Conservation (phyloP, 257 asterid genomes). For the Nicotiana benthamiana region DNA sequence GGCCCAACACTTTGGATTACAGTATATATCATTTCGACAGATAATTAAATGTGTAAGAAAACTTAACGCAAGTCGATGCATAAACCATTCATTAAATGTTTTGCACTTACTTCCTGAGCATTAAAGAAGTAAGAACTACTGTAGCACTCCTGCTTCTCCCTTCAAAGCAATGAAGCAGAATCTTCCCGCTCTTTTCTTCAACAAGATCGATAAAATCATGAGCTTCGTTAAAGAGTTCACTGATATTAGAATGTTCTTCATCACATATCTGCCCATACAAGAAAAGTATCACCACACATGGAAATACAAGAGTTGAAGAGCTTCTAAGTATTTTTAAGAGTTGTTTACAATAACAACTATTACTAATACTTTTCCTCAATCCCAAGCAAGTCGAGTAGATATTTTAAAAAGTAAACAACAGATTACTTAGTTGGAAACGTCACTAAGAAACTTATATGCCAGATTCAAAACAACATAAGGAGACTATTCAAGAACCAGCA, state of each 20-base stretch:
- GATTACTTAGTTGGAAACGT: not conserved
- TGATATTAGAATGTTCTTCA: conserved; percentile 64
- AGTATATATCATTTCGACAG: no score
- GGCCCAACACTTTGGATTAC: no score
- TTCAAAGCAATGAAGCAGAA: conserved; percentile 95
- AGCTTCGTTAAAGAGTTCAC: conserved; percentile 74
- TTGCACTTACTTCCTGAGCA: conserved; percentile 74
- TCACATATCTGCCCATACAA: conserved; percentile 57
- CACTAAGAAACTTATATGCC: not conserved
- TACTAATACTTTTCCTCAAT: not conserved
- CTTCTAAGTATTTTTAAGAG: not conserved
- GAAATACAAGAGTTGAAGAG: not conserved
- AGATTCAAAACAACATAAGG: no score
- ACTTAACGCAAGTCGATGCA: not conserved
- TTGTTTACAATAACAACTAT: not conserved
- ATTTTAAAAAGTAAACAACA: not conserved
- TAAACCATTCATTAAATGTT: not conserved
- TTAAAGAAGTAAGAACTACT: conserved; percentile 72
- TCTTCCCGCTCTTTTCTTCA: conserved; percentile 70
- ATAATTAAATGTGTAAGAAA: no score
- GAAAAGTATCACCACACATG: conserved; percentile 12
- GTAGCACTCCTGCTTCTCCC: conserved; percentile 98
- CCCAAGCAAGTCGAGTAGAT: not conserved
- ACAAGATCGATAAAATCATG: conserved; percentile 75
- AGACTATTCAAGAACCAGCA: no score